A percentile compares a stretch with the other conserved stretches of the same genome.
phyloP scores from a whole-genome alignment of 805 yeast genomes.

The Kazachstania taianensis region DNA sequence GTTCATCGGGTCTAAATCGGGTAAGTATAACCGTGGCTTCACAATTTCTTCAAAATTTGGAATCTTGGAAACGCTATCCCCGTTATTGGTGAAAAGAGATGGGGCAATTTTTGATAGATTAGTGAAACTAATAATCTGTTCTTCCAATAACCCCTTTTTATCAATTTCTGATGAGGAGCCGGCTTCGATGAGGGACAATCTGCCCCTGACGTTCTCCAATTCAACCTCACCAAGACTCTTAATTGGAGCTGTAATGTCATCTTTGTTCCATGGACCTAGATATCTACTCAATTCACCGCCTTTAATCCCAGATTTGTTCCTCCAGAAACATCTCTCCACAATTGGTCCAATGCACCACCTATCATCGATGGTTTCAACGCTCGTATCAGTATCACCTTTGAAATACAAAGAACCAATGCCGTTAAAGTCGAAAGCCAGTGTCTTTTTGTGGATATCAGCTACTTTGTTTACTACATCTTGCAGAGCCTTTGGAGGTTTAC shows the following conservation, averaged over 20 bases:
- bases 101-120: slow-evolving; percentile 49
- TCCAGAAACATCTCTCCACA: slow-evolving; percentile 69
- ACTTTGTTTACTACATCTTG: slow-evolving; percentile 60
- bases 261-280: slow-evolving; percentile 68
- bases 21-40: slow-evolving; percentile 62
- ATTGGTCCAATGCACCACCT: slow-evolving; percentile 93
- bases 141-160: slow-evolving; percentile 35
- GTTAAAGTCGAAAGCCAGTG: slow-evolving; percentile 52
- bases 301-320: slow-evolving; percentile 38
- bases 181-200: slow-evolving; percentile 32
- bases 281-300: slow-evolving; percentile 9
- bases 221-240: slow-evolving; percentile 57
- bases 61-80: slow-evolving; percentile 38
- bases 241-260: slow-evolving; percentile 42
- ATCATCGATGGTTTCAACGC: slow-evolving; percentile 6
- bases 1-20: slow-evolving; percentile 89
- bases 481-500: slow-evolving; percentile 39
- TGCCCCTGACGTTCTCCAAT: slow-evolving; percentile 45
- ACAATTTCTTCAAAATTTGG: slow-evolving; percentile 55
- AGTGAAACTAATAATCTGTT: slow-evolving; percentile 51
- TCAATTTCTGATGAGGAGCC: slow-evolving; percentile 6
- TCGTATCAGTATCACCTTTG: slow-evolving; percentile 8
- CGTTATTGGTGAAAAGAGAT: slow-evolving; percentile 40
- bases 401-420: slow-evolving; percentile 78
- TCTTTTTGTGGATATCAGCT: slow-evolving; percentile 50